phyloP scores from a whole-genome alignment of 164 flowering plant species.

The Magnolia kwangsiensis region DNA sequence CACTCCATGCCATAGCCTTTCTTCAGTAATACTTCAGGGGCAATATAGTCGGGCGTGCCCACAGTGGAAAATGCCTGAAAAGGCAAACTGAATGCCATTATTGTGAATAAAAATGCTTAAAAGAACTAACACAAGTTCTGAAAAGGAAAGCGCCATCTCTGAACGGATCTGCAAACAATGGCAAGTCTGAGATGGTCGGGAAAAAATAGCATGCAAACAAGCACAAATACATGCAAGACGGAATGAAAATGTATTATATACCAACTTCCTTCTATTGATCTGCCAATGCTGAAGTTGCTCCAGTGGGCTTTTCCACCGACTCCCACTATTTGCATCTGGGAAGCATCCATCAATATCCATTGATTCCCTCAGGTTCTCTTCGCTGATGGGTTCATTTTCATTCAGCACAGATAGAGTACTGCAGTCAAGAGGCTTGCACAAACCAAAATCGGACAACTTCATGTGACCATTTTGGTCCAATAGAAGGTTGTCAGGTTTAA shows the following conservation, averaged over 20 bases:
- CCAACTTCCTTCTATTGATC: constrained; percentile 79
- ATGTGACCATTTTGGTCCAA: constrained; percentile 86
- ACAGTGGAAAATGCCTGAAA: constrained; percentile 78
- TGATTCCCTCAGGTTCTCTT: constrained; percentile 61
- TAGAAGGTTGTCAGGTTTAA: constrained; percentile 93
- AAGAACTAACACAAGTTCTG: neutral
- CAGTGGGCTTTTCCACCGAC: constrained; percentile 67
- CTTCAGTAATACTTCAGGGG: constrained; percentile 91
- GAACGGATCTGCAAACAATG: neutral
- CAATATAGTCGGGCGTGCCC: constrained; percentile 96
- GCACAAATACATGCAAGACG: neutral
- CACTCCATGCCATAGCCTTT: constrained; percentile 97
- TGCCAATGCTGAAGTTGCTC: constrained; percentile 95
- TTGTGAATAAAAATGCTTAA: neutral
- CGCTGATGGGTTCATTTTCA: constrained; percentile 69
- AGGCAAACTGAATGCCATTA: constrained; percentile 3
- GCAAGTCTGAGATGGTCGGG: neutral
- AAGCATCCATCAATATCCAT: constrained; percentile 68
- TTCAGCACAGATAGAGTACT: constrained; percentile 55
- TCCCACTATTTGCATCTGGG: constrained; percentile 46
- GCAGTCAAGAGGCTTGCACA: constrained; percentile 92
- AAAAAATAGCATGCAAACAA: neutral
- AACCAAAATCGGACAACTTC: constrained; percentile 98
- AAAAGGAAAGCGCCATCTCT: neutral
- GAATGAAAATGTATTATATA: constrained; percentile 20